phyloP scores from a whole-genome alignment of 768 basidiomycete species.

The Cubamyces sp. region DNA sequence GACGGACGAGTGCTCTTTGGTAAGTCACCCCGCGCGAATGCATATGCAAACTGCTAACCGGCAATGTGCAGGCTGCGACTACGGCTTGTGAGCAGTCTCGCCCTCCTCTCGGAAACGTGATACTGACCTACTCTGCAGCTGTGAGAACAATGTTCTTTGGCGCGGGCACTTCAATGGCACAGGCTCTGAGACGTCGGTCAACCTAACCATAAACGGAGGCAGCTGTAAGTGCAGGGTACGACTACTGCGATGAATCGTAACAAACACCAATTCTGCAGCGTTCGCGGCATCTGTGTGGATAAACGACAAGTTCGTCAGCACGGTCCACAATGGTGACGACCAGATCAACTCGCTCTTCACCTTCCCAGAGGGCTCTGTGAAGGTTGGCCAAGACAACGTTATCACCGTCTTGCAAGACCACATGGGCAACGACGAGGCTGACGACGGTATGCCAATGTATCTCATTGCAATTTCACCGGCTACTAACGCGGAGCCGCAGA shows the following conservation, averaged over 20 bases:
- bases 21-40: background rate
- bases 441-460: constrained; percentile 16
- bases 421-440: constrained; percentile 74
- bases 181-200: constrained; percentile 62
- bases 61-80: constrained; percentile 62
- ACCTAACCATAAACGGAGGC: constrained; percentile 81
- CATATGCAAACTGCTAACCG: background rate
- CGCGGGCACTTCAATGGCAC: constrained; percentile 76
- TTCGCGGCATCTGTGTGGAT: constrained; percentile 86
- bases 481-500: constrained; percentile 40
- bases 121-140: constrained; percentile 48
- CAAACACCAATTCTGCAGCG: constrained; percentile 41
- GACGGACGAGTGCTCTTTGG: constrained; percentile 79
- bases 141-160: constrained; percentile 83
- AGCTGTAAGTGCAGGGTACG: constrained; percentile 49
- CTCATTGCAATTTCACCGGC: too few relatives aligned
- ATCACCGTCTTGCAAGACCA: constrained; percentile 72
- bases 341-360: constrained; percentile 70
- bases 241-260: background rate
- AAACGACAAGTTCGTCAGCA: constrained; percentile 71
- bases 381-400: constrained; percentile 63
- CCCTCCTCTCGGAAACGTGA: background rate
- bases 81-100: constrained; percentile 65
- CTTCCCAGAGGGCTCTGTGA: constrained; percentile 62
- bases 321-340: constrained; percentile 60